These are phyloP conservation scores for Aegilops speltoides DNA, from an alignment of 176 grass and related monocot species.

Conservation along the genomic window DNA sequence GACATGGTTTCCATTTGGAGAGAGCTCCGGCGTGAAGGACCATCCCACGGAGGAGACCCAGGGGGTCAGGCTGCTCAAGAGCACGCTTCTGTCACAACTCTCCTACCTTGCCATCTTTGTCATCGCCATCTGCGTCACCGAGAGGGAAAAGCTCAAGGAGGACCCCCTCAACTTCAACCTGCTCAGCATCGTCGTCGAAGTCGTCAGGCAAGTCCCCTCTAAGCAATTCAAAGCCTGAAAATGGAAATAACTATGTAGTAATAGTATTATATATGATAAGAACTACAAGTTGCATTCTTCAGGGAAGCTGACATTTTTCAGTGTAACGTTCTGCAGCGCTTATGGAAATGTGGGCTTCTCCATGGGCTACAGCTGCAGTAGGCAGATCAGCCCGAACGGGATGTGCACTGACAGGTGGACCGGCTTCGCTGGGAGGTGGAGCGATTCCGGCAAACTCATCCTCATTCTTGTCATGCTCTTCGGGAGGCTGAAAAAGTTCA, in stretches of 20 bases:
- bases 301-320: not conserved
- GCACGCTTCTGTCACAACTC: constrained; percentile 49
- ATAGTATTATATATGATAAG: too few relatives aligned
- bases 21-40: constrained; percentile 10
- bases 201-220: constrained; percentile 42
- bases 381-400: constrained; percentile 27
- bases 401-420: constrained; percentile 47
- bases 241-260: too few relatives aligned
- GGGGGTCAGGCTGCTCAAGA: constrained; percentile 33
- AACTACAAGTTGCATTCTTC: not conserved
- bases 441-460: constrained; percentile 47
- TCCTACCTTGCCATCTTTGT: constrained; percentile 56
- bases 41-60: not conserved
- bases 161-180: constrained; percentile 73
- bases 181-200: constrained; percentile 57
- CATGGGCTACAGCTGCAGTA: constrained; percentile 60
- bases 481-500: constrained; percentile 57
- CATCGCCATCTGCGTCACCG: constrained; percentile 59
- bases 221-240: not conserved
- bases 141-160: constrained; percentile 53
- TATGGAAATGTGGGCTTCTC: constrained; percentile 71
- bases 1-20: constrained; percentile 52
- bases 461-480: constrained; percentile 60
- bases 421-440: constrained; percentile 53
- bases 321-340: constrained; percentile 42